Conservation (phyloP, 495 filamentous ascomycete species). For the Lepidopterella palustris region DNA sequence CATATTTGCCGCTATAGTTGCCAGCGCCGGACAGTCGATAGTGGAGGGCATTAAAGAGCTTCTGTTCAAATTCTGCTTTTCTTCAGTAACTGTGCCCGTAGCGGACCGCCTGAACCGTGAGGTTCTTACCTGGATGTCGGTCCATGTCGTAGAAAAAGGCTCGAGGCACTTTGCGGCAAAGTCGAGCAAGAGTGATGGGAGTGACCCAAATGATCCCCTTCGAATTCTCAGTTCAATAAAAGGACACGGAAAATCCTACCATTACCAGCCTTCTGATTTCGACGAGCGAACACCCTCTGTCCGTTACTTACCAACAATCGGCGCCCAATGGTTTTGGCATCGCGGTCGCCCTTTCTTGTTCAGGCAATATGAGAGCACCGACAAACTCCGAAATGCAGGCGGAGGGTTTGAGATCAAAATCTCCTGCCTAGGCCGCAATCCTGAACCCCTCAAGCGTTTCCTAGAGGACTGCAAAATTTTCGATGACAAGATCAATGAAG, state of each 20-base stretch:
- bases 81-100: conserved; percentile 8
- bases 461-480: conserved; percentile 10
- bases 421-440: conserved; percentile 6
- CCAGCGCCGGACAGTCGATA: background rate
- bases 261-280: background rate
- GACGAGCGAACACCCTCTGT: background rate
- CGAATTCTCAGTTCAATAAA: background rate
- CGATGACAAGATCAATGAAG: background rate
- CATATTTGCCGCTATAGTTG: background rate
- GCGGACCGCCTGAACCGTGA: conserved; percentile 9
- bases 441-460: conserved; percentile 11
- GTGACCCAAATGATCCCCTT: background rate
- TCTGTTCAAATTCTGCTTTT: background rate
- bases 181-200: background rate
- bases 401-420: conserved; percentile 5
- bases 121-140: conserved; percentile 13
- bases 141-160: conserved; percentile 1
- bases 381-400: background rate
- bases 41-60: background rate
- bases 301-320: conserved; percentile 9
- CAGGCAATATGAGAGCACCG: background rate
- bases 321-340: conserved; percentile 14
- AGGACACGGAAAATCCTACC: background rate
- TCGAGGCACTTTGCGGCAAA: background rate
- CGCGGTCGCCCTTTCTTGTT: conserved; percentile 15